phyloP scores from a whole-genome alignment of 2,329 filamentous ascomycete genomes.

The Aureobasidium vineae region DNA sequence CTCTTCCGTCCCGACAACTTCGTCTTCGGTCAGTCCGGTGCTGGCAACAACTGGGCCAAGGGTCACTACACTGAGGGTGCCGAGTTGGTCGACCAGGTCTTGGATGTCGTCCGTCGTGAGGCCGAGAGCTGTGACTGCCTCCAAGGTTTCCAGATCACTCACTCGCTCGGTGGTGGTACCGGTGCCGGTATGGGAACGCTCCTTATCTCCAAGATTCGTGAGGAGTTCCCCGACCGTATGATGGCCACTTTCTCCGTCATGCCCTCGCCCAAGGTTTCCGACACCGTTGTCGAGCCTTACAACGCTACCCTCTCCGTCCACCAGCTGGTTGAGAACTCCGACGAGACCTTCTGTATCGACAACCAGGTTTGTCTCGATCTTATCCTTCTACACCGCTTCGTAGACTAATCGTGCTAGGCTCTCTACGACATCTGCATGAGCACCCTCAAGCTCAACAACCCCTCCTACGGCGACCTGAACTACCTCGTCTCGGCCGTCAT shows the following conservation, averaged over 20 bases:
- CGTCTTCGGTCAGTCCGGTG: slow-evolving; percentile 98
- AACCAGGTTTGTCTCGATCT: slow-evolving; percentile 67
- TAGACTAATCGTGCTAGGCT: slow-evolving; percentile 53
- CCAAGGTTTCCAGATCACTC: slow-evolving; percentile 99
- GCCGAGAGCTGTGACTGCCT: slow-evolving; percentile 99
- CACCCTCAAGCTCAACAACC: slow-evolving; percentile 97
- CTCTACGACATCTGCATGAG: slow-evolving; percentile 99
- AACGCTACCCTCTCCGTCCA: slow-evolving; percentile 99
- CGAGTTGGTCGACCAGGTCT: slow-evolving; percentile 95
- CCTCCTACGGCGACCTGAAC: slow-evolving; percentile 98
- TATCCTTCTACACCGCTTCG: slow-evolving; percentile 7
- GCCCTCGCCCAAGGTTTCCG: slow-evolving; percentile 98
- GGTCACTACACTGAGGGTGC: slow-evolving; percentile 99
- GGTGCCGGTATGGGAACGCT: slow-evolving; percentile 99
- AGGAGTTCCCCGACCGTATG: slow-evolving; percentile 99
- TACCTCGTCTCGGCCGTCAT: slow-evolving; percentile 99
- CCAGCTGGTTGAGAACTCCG: slow-evolving; percentile 99
- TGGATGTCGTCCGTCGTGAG: slow-evolving; percentile 98
- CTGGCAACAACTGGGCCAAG: slow-evolving; percentile 99
- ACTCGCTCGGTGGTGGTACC: slow-evolving; percentile 99
- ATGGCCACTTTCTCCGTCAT: slow-evolving; percentile 99
- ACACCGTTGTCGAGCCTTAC: slow-evolving; percentile 99
- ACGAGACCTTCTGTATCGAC: slow-evolving; percentile 99
- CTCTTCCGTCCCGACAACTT: slow-evolving; percentile 99
- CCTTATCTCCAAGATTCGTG: slow-evolving; percentile 99